Base-by-base conservation (phyloP, 73 alveolate species). In the Uronychia setigera region DNA sequence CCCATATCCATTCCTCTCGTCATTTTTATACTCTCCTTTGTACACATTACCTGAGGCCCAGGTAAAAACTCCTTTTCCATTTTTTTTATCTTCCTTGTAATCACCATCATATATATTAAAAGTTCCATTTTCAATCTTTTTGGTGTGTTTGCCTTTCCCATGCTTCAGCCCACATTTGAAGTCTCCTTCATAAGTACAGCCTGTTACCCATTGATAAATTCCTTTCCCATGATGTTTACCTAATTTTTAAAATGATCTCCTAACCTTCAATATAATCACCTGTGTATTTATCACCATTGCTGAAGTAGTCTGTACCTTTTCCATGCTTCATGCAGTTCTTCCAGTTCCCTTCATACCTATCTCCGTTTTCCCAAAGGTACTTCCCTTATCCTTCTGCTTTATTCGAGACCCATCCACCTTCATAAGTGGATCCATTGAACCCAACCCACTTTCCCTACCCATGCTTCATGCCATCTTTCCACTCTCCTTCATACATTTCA, bases 341-440 rank as follows among this genome's bases (percentile, higher is more conserved):
- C 87, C 94, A 92, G 27, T 93, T 85, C 11, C 99, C 99, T 74
- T 92, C 98, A 92, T 96, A 97, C 32, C 93, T 78, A 80, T 96
- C 98, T 59, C 99, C 99, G 33, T 92, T 92, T 32, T 92, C 87
- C 95, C 96, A 93, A 31, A 87, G 87, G 89, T 94, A 95, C 76
- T 87, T 96, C 25, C 99, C 99, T 83, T 87, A 94, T 14, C 99
- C 99, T 57, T 93, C 92, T 26, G 98, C 96, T 60, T 93, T 35
- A 77, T 85, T 85, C 33, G 31, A 31, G 28, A 19, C 30, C 91
- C 91, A 85, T 9, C 58, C 67, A 1, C 91, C 91, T 5, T 74
- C 76, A 77, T 85, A 85, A 33, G 19, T 1, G 26, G 58, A 30
- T 28, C 74, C 74, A 31, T 76, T 83, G 32, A 33, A 13, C 13